phyloP scores from a whole-genome alignment of 805 yeast genomes.

The Ogataea nonfermentans region DNA sequence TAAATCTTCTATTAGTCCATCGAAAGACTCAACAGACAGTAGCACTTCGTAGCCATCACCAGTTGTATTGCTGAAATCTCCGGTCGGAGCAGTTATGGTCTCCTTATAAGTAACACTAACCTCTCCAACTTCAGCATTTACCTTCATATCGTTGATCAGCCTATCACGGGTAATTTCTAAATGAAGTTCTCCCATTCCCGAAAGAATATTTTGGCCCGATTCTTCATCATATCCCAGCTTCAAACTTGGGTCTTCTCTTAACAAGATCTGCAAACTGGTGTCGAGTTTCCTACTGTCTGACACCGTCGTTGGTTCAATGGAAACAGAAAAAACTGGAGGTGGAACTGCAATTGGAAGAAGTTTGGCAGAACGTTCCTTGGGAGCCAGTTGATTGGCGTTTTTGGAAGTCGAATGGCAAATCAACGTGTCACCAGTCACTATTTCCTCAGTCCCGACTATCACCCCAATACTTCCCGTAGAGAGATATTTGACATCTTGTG shows the following conservation, averaged over 20 bases:
- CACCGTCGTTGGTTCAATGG: conserved; percentile 77
- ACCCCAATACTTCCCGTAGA: conserved; percentile 89
- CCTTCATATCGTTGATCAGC: conserved; percentile 75
- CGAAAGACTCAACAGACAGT: conserved; percentile 33
- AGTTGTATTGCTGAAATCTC: conserved; percentile 21
- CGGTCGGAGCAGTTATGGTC: conserved; percentile 37
- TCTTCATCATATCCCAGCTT: conserved; percentile 74
- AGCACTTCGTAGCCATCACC: conserved; percentile 25
- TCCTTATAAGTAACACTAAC: conserved; percentile 92
- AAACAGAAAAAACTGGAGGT: conserved; percentile 87
- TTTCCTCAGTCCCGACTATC: conserved; percentile 66
- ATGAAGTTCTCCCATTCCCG: conserved; percentile 98
- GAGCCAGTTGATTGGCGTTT: conserved; percentile 30
- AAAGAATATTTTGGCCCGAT: conserved; percentile 79
- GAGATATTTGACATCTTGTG: conserved; percentile 65
- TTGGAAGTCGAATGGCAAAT: conserved; percentile 57
- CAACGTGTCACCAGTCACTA: conserved; percentile 89
- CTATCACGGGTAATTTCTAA: conserved; percentile 84
- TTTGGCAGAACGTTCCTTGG: conserved; percentile 44
- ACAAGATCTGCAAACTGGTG: conserved; percentile 58
- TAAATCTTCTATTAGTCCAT: conserved; percentile 32
- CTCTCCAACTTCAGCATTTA: conserved; percentile 74
- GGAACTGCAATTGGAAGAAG: conserved; percentile 82
- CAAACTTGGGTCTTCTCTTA: conserved; percentile 91
- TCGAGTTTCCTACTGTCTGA: conserved; percentile 79